These are phyloP conservation scores for Pichia sp. DNA, from an alignment of 1,139 yeast species.

Conservation along the genomic window DNA sequence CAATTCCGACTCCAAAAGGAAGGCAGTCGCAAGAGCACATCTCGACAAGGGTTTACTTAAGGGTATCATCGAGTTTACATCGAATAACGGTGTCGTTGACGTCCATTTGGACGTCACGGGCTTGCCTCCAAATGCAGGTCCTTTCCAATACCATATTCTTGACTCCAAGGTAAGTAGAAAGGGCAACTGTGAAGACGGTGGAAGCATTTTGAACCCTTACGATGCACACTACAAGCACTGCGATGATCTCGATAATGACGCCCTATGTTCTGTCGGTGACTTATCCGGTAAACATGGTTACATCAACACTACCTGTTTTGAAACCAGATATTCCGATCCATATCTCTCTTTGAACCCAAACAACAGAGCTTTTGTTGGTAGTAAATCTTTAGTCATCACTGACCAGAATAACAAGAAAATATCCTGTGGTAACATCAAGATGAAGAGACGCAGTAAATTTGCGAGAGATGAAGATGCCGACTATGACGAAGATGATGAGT, in stretches of 20 bases:
- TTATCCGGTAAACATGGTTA: slow-evolving; percentile 60
- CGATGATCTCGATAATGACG: slow-evolving; percentile 41
- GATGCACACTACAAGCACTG: slow-evolving; percentile 32
- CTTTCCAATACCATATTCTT: slow-evolving; percentile 56
- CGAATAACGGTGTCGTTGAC: slow-evolving; percentile 38
- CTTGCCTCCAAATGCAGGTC: slow-evolving; percentile 51
- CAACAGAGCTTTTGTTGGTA: slow-evolving; percentile 47
- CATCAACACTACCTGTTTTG: slow-evolving; percentile 55
- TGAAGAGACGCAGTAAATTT: slow-evolving; percentile 18
- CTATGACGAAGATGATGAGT: neutral
- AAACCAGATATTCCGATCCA: slow-evolving; percentile 47
- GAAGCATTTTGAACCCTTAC: slow-evolving; percentile 52
- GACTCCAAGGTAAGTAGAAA: slow-evolving; percentile 40
- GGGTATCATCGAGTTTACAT: slow-evolving; percentile 35
- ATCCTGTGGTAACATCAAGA: slow-evolving; percentile 44
- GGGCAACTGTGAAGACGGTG: slow-evolving; percentile 50
- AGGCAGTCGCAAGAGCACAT: slow-evolving; percentile 32
- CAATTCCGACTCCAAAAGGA: slow-evolving; percentile 28
- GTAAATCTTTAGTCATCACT: slow-evolving; percentile 51
- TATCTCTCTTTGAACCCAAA: slow-evolving; percentile 48
- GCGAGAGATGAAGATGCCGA: neutral
- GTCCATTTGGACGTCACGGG: slow-evolving; percentile 58
- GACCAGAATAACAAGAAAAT: slow-evolving; percentile 45
- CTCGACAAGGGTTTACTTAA: slow-evolving; percentile 30
- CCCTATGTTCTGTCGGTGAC: slow-evolving; percentile 57